These are phyloP conservation scores for Rutidosis leptorrhynchoides DNA, from an alignment of 129 eudicot genomes.

Conservation along the genomic window DNA sequence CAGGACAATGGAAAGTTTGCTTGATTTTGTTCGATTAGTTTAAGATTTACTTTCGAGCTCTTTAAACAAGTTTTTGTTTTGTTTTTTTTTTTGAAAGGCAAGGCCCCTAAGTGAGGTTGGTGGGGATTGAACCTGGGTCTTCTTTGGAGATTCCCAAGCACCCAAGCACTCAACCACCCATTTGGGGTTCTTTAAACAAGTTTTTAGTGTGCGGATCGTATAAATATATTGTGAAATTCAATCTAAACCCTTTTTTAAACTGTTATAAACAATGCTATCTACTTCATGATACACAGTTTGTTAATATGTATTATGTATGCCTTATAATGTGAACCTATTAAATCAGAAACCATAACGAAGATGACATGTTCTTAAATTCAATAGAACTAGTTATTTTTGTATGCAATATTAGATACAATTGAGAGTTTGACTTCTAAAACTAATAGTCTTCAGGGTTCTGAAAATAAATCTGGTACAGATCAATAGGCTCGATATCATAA, in stretches of 20 bases:
- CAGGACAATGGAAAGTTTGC: background rate
- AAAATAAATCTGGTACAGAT: background rate
- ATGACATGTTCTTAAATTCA: background rate
- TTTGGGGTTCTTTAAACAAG: background rate
- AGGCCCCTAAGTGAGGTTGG: too few species aligned
- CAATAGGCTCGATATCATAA: background rate
- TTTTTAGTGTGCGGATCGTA: background rate
- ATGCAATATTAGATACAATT: background rate
- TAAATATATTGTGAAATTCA: background rate
- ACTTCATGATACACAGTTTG: background rate
- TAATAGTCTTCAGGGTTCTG: background rate
- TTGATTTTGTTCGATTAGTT: constrained; percentile 6
- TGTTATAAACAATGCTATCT: background rate
- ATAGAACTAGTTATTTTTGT: background rate
- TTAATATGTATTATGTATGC: background rate
- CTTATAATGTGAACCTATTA: background rate
- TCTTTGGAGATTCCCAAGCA: too few species aligned
- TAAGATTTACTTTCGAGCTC: constrained; percentile 4
- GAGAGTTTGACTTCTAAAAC: background rate
- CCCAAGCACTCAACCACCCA: too few species aligned
- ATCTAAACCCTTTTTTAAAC: background rate
- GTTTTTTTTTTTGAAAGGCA: too few species aligned
- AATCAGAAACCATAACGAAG: background rate
- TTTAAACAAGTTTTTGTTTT: constrained; percentile 10
- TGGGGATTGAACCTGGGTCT: too few species aligned